phyloP scores from a whole-genome alignment of 2,329 filamentous ascomycete species.

The Calonectria ilicicola region DNA sequence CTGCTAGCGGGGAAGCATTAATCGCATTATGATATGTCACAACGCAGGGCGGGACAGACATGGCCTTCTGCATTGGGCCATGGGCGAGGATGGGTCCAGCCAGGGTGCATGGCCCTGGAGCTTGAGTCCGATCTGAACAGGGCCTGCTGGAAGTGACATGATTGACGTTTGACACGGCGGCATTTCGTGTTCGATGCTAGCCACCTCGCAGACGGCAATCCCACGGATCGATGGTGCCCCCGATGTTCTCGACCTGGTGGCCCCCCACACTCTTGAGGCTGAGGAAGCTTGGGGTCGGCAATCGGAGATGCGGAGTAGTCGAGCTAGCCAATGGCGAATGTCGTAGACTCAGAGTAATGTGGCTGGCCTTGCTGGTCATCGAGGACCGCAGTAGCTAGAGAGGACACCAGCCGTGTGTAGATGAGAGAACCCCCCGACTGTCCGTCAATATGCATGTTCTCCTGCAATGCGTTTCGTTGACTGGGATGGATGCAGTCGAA shows the following conservation, averaged over 20 bases:
- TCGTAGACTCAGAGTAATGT: conserved; percentile 22
- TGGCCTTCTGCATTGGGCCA: conserved; percentile 34
- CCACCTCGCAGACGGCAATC: not conserved
- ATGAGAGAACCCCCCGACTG: not conserved
- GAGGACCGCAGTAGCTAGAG: conserved; percentile 1
- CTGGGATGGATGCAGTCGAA: conserved; percentile 37
- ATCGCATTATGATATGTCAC: conserved; percentile 43
- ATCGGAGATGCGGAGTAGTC: conserved; percentile 27
- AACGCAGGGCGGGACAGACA: conserved; percentile 34
- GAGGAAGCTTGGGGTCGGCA: conserved; percentile 23
- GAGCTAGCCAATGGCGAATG: conserved; percentile 26
- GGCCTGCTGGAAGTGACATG: conserved; percentile 18
- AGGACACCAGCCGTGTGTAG: conserved; percentile 26
- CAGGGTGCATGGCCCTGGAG: conserved; percentile 24
- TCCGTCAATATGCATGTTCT: conserved; percentile 25
- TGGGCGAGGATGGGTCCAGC: conserved; percentile 27
- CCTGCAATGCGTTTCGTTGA: conserved; percentile 18
- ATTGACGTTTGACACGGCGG: conserved; percentile 25
- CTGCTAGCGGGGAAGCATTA: conserved; percentile 27
- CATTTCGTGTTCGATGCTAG: conserved; percentile 9
- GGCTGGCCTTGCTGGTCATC: conserved; percentile 18
- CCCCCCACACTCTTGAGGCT: conserved; percentile 25
- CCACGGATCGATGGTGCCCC: conserved; percentile 1
- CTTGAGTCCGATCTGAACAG: conserved; percentile 31
- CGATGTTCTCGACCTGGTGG: conserved; percentile 15